These are phyloP conservation scores for Debaryomyces subglobosus DNA, from an alignment of 1,139 yeast species.

Conservation along the genomic window DNA sequence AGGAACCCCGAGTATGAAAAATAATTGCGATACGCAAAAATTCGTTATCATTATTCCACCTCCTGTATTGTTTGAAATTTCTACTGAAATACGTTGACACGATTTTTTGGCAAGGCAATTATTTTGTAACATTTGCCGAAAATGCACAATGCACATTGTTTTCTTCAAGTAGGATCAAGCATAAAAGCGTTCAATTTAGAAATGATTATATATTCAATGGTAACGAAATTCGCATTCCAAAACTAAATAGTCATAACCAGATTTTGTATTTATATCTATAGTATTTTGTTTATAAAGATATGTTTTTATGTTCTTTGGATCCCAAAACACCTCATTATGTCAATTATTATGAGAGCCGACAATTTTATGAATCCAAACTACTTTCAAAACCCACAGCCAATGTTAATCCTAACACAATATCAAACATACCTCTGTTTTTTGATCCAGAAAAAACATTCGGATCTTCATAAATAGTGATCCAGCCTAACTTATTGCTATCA, in stretches of 20 bases:
- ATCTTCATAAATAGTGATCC: conserved; percentile 65
- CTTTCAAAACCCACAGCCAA: conserved; percentile 57
- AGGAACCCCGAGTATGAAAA: background rate
- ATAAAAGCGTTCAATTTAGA: background rate
- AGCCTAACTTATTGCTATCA: conserved; percentile 60
- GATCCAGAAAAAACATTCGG: conserved; percentile 22
- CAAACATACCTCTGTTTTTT: conserved; percentile 51
- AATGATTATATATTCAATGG: background rate
- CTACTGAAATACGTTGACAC: background rate
- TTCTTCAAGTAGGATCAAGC: background rate
- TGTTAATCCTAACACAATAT: conserved; percentile 54
- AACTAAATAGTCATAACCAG: background rate
- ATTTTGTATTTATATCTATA: background rate
- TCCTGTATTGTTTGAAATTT: background rate
- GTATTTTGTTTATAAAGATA: background rate
- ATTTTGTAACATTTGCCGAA: background rate
- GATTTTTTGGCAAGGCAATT: background rate
- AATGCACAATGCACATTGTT: background rate
- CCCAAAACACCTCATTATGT: background rate
- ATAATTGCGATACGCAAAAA: background rate
- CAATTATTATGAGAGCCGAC: background rate
- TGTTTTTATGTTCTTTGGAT: background rate
- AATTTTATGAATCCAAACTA: conserved; percentile 1
- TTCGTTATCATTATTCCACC: background rate
- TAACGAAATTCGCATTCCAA: background rate